phyloP scores from a whole-genome alignment of 1,284 basidiomycete genomes.

The Cryptococcus hybrid region DNA sequence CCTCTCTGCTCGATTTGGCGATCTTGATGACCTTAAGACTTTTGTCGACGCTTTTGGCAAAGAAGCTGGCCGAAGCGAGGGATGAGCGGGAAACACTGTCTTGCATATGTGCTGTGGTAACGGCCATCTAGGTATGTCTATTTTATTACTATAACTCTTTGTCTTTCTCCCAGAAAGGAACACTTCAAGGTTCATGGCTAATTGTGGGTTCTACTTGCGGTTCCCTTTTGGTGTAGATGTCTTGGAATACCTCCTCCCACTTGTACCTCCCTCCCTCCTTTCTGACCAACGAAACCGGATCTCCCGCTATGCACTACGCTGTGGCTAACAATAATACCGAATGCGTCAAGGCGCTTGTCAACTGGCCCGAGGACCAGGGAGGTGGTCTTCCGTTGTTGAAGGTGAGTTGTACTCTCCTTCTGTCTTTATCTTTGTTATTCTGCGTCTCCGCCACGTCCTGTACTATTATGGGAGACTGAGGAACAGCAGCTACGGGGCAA shows the following conservation, averaged over 20 bases:
- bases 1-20: constrained; percentile 80
- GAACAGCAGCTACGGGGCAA: background rate
- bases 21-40: constrained; percentile 67
- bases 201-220: too few relatives aligned
- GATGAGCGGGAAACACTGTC: constrained; percentile 73
- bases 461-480: background rate
- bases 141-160: background rate
- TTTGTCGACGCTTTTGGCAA: constrained; percentile 64
- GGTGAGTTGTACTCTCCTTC: constrained; percentile 24
- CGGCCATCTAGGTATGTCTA: constrained; percentile 71
- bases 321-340: constrained; percentile 73
- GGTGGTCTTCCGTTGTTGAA: constrained; percentile 45
- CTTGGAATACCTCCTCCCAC: constrained; percentile 65
- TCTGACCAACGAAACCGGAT: constrained; percentile 66
- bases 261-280: constrained; percentile 60
- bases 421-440: background rate
- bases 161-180: background rate
- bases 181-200: background rate
- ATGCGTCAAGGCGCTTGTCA: constrained; percentile 65
- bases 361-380: constrained; percentile 43
- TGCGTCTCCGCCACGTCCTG: background rate
- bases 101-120: constrained; percentile 84
- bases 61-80: constrained; percentile 57
- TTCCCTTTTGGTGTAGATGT: constrained; percentile 57
- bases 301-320: constrained; percentile 86